Evolutionary conservation across 2,329 filamentous ascomycete species (phyloP).

Genomic region (Ophiostoma ulmi): DNA sequence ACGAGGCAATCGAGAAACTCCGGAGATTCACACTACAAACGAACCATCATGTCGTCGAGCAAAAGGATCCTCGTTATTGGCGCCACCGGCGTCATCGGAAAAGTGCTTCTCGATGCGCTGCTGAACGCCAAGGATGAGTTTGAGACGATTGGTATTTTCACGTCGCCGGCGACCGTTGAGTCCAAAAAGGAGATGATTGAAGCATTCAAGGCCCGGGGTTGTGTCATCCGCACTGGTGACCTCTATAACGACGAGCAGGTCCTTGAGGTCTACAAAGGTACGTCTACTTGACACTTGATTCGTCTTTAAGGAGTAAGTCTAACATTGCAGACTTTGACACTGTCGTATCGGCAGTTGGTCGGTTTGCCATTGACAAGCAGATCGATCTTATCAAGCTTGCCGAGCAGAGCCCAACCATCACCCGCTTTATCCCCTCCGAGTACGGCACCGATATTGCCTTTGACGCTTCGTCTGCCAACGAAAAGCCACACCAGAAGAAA

Average conservation of each 20-base stretch:
- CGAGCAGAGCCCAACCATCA: conserved; percentile 43
- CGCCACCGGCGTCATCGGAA: conserved; percentile 35
- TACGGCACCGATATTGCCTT: conserved; percentile 25
- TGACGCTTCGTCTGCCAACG: conserved; percentile 21
- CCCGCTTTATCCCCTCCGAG: conserved; percentile 41
- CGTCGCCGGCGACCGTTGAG: conserved; percentile 30
- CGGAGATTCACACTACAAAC: background rate
- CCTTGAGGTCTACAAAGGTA: conserved; percentile 20
- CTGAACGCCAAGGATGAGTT: conserved; percentile 33
- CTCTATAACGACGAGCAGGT: conserved; percentile 23
- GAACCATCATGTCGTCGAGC: background rate
- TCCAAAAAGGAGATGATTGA: conserved; percentile 22
- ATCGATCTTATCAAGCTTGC: conserved; percentile 34
- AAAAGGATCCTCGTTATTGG: conserved; percentile 33
- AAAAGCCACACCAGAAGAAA: conserved; percentile 26
- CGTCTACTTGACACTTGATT: background rate
- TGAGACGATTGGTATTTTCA: conserved; percentile 46
- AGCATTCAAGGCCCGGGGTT: conserved; percentile 13
- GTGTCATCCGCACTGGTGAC: conserved; percentile 18
- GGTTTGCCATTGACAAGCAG: conserved; percentile 26
- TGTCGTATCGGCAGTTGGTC: conserved; percentile 24
- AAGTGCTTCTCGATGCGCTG: conserved; percentile 34
- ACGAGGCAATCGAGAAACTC: background rate
- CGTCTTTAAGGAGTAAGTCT: background rate
- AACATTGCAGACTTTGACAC: conserved; percentile 22